Conservation (phyloP, 2,329 filamentous ascomycete species). For the Colletotrichum kahawae region DNA sequence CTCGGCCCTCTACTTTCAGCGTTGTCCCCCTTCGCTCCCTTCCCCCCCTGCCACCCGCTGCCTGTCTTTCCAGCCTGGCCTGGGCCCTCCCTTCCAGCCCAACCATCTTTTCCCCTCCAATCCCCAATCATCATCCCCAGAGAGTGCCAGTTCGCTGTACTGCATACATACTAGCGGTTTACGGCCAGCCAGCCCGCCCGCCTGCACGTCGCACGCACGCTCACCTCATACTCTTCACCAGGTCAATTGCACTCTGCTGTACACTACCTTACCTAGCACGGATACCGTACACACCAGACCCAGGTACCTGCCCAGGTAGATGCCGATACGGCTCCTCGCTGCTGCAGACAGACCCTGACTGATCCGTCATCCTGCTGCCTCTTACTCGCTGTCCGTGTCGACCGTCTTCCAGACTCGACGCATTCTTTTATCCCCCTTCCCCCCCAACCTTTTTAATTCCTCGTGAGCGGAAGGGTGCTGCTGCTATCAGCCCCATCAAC, state of each 20-base stretch:
- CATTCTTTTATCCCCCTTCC: constrained; percentile 33
- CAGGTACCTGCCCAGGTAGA: neutral
- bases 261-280: neutral
- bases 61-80: neutral
- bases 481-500: constrained; percentile 75
- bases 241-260: neutral
- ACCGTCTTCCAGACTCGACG: constrained; percentile 31
- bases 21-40: neutral
- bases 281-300: too few species aligned
- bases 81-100: neutral
- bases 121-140: neutral
- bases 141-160: neutral
- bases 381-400: neutral
- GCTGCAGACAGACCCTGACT: constrained; percentile 4
- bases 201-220: neutral
- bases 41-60: neutral
- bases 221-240: neutral
- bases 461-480: constrained; percentile 68
- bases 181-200: neutral
- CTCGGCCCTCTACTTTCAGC: neutral
- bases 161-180: neutral
- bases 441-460: constrained; percentile 30
- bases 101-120: neutral
- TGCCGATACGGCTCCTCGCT: neutral
- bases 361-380: constrained; percentile 1